Percentiles rank a stretch among this genome's conserved stretches.
Evolutionary conservation across 805 yeast genomes (phyloP).

Genomic region (Yarrowia alimentaria): DNA sequence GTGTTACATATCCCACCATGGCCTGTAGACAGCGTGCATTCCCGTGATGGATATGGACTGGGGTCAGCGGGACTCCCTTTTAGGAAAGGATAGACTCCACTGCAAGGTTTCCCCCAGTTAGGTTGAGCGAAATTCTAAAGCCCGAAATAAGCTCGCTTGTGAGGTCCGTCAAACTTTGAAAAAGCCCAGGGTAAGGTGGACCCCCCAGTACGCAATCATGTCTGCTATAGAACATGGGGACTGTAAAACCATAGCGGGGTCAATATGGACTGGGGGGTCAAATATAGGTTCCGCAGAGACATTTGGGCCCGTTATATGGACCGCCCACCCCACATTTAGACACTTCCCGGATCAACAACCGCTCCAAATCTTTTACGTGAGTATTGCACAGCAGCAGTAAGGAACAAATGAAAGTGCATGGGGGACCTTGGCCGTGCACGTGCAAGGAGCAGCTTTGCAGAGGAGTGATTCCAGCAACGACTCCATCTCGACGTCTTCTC

Average conservation of each 20-base stretch:
- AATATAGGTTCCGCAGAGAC: background rate
- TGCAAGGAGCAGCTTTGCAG: too few species aligned
- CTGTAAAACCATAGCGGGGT: conserved; percentile 16
- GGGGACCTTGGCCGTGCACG: too few species aligned
- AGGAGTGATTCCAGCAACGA: too few species aligned
- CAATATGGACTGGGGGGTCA: background rate
- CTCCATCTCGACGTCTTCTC: too few species aligned
- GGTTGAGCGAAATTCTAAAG: conserved; percentile 10
- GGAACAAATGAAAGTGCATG: too few species aligned
- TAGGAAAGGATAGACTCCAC: conserved; percentile 2
- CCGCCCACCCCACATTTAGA: conserved; percentile 4
- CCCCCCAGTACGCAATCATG: too few species aligned
- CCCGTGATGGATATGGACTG: conserved; percentile 3
- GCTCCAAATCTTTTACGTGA: too few species aligned
- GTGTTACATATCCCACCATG: too few species aligned
- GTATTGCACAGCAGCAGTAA: too few species aligned
- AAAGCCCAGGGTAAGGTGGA: conserved; percentile 10
- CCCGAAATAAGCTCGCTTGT: background rate
- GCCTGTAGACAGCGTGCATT: background rate
- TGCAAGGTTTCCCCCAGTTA: background rate
- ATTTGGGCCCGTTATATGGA: background rate
- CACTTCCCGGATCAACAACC: too few species aligned
- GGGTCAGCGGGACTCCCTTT: conserved; percentile 7
- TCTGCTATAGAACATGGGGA: background rate
- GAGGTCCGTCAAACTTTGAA: conserved; percentile 3